These are phyloP conservation scores for Fusarium cyanostomum DNA, from an alignment of 2,329 filamentous ascomycete species.

Conservation along the genomic window DNA sequence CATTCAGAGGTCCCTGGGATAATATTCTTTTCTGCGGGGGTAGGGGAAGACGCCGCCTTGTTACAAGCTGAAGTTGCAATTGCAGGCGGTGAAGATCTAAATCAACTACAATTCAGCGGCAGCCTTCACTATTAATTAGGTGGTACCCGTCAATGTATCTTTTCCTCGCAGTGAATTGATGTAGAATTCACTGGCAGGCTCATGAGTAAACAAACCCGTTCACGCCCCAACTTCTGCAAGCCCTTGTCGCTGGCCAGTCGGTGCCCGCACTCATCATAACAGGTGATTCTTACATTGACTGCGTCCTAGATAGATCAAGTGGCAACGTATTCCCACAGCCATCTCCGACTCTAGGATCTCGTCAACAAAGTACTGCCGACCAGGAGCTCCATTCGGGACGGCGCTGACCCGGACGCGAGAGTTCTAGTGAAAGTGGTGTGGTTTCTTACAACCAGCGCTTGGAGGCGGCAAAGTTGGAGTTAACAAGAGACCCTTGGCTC, in stretches of 20 bases:
- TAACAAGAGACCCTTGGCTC: conserved; percentile 24
- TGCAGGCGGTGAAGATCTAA: conserved; percentile 36
- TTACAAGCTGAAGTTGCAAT: conserved; percentile 7
- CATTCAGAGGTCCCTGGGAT: conserved; percentile 30
- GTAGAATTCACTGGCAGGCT: conserved; percentile 12
- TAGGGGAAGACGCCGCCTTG: conserved; percentile 6
- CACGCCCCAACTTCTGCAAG: not conserved
- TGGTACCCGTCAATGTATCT: not conserved
- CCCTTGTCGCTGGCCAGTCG: conserved; percentile 28
- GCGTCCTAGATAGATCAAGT: conserved; percentile 34
- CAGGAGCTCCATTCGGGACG: conserved; percentile 24
- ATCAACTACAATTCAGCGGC: conserved; percentile 17
- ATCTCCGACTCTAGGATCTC: conserved; percentile 23
- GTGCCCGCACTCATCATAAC: conserved; percentile 31
- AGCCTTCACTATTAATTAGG: conserved; percentile 8
- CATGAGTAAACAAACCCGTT: conserved; percentile 2
- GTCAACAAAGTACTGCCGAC: conserved; percentile 20
- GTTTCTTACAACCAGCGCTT: conserved; percentile 13
- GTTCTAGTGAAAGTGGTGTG: conserved; percentile 33
- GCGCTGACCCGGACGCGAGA: conserved; percentile 23
- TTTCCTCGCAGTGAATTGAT: conserved; percentile 22
- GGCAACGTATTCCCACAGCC: conserved; percentile 20
- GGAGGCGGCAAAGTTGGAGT: conserved; percentile 21
- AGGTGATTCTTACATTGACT: conserved; percentile 38
- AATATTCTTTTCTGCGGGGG: conserved; percentile 14